Evolutionary conservation across 2,329 filamentous ascomycete genomes (phyloP), one percentile per base, ranked within the genome.

Genomic region (Cladobotryum protrusum): DNA sequence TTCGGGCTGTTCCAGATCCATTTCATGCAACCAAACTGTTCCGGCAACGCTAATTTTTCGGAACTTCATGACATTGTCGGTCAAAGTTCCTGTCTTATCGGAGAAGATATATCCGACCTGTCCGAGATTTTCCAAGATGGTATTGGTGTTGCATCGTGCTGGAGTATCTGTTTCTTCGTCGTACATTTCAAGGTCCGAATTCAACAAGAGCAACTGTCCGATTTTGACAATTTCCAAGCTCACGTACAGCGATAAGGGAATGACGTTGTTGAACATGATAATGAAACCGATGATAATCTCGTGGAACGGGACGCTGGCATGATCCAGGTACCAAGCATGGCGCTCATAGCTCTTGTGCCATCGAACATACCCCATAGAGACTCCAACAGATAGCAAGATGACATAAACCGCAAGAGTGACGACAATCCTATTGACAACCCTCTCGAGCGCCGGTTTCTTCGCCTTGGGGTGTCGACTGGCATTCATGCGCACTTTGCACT

Each of bases 241-340:
- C 58, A 97, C 88, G 58, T 96, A 97, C 1, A 97, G 77, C 0
- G 90, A 89, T 14, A 97, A 78, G 0, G 92, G 92, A 52, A 96
- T 91, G 69, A 96, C 83, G 36, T 93, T 97, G 67, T 96, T 97
- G 70, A 95, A 95, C 82, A 96, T 92, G 68, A 97, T 96, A 57
- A 95, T 82, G 64, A 90, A 96, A 0, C 88, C 90, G 24, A 92
- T 85, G 56, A 96, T 85, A 52, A 95, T 89, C 33, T 90, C 83
- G 56, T 89, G 81, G 58, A 89, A 87, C 1, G 79, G 75, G n/a
- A 96, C 88, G 4, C 73, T 76, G 1, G 88, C 85, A 48, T 81
- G 69, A 4, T 74, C 66, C 15, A 96, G 72, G 61, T 95, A 96
- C 85, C 87, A 95, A 2, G 88, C 80, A 13, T 78, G 67, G 19